Evolutionary conservation across 2,329 filamentous ascomycete genomes (phyloP), one percentile per base, ranked within the genome.

Genomic region (Fusarium metavorans): DNA sequence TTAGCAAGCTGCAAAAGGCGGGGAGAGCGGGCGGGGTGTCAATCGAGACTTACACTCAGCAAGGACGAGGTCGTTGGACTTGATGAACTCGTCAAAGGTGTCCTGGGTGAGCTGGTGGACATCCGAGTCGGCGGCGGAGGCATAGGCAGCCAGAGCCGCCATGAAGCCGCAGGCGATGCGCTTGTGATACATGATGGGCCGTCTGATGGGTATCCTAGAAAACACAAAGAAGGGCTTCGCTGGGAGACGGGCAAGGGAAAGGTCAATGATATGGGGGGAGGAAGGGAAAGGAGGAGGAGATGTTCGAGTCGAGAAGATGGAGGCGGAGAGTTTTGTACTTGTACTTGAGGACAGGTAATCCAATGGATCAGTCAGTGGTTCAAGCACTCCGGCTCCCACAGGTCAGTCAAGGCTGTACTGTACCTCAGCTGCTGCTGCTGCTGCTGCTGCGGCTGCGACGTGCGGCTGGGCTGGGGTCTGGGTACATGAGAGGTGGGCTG

Each of bases 31-130:
- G 39, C 39, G 16, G 39, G 16, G 39, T 5, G 43, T 4, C 60
- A 41, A 54, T 60, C 30, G n/a, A n/a, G 45, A 86, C 93, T 86
- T 88, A 96, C 94, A 99, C 88, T 99, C 95, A 79, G 95, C 95
- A 72, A 99, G 92, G 65, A 98, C 96, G 67, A 99, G 90, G 79
- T 95, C 92, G 84, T 98, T 93, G 79, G 91, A 86, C 83, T 93
- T 93, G 82, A 99, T 87, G 85, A 98, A 99, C 71, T 92, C 90
- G 78, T 93, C 89, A 84, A 99, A 99, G 76, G 90, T 94, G 82
- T 96, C 94, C 84, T 92, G 92, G 85, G 93, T 97, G 76, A 99
- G 88, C 78, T 94, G 91, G 80, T 91, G 85, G 75, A 99, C 97
- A 83, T 98, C 95, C 56, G 95, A 97, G 59, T 87, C 86, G 76